Percentiles rank a stretch among this genome's conserved stretches.
Evolutionary conservation across 2,329 filamentous ascomycete genomes (phyloP).

Genomic region (Talaromyces sp.): DNA sequence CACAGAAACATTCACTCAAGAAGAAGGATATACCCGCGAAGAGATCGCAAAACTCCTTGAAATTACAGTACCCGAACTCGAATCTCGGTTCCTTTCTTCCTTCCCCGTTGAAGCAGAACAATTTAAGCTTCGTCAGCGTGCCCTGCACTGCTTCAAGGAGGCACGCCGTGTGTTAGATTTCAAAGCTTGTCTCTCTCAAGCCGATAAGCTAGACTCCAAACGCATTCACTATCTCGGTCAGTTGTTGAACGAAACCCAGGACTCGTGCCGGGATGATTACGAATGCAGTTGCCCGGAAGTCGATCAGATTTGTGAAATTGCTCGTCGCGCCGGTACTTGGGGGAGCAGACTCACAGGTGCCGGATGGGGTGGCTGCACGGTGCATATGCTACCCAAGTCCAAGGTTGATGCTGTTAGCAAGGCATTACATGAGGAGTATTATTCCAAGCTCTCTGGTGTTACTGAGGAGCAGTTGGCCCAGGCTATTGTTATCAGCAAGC

Average conservation of each 20-base stretch:
- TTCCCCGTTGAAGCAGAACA: constrained; percentile 84
- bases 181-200: constrained; percentile 64
- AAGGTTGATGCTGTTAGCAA: constrained; percentile 74
- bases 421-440: constrained; percentile 80
- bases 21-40: constrained; percentile 82
- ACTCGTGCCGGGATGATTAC: constrained; percentile 79
- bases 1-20: constrained; percentile 67
- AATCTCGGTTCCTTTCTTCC: constrained; percentile 75
- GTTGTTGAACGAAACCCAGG: constrained; percentile 85
- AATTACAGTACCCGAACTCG: constrained; percentile 67
- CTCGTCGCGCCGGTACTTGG: constrained; percentile 72
- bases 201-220: constrained; percentile 58
- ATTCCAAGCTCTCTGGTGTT: constrained; percentile 63
- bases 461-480: constrained; percentile 69
- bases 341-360: constrained; percentile 87
- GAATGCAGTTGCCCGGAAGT: constrained; percentile 91
- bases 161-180: constrained; percentile 82
- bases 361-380: constrained; percentile 94
- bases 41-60: constrained; percentile 73
- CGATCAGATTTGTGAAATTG: constrained; percentile 82
- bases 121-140: constrained; percentile 84
- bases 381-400: constrained; percentile 83
- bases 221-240: constrained; percentile 71
- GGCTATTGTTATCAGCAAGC: constrained; percentile 85
- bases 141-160: constrained; percentile 87